Percentiles rank a stretch among this genome's conserved stretches.
These are phyloP conservation scores for Xylariaceae sp. DNA, from an alignment of 2,329 filamentous ascomycete species.

Conservation along the genomic window DNA sequence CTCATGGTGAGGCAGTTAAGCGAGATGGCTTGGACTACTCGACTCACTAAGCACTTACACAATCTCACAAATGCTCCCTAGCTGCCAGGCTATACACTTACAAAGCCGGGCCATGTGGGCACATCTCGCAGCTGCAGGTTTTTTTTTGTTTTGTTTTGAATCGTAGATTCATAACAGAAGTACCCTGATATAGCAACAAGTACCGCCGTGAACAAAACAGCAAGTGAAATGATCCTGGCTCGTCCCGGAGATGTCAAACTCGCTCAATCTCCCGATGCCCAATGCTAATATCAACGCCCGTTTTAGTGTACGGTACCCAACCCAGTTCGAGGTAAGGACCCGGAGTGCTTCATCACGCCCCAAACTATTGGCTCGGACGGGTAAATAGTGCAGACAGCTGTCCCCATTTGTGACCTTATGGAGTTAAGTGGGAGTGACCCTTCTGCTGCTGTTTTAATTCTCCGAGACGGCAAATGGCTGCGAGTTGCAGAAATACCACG, in stretches of 20 bases:
- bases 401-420: neutral
- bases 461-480: neutral
- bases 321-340: neutral
- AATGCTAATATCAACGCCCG: slow-evolving; percentile 13
- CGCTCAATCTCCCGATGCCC: slow-evolving; percentile 1
- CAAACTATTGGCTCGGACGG: neutral
- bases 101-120: neutral
- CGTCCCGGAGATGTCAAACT: neutral
- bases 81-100: neutral
- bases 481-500: neutral
- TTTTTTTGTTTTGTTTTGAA: no score
- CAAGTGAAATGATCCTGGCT: neutral
- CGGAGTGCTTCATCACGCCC: neutral
- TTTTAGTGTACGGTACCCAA: neutral
- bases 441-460: neutral
- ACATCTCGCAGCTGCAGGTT: neutral
- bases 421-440: neutral
- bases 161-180: no score
- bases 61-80: neutral
- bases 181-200: no score
- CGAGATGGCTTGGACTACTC: neutral
- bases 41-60: neutral
- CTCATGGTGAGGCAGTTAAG: neutral
- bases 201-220: neutral
- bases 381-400: neutral